phyloP scores from a whole-genome alignment of 306 rosid genomes.

The Hippophae tibetana region DNA sequence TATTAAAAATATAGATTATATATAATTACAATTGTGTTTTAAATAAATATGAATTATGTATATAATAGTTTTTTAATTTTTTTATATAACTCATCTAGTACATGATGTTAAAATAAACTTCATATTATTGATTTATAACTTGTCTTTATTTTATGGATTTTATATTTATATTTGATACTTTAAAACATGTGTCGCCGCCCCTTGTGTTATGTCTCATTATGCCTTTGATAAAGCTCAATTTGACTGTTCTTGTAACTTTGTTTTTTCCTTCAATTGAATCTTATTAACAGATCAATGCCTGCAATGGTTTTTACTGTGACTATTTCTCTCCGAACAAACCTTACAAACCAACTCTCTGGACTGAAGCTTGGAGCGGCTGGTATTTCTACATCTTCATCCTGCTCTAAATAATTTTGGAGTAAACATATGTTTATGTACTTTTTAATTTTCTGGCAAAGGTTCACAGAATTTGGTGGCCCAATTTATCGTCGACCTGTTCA shows the following conservation, averaged over 20 bases:
- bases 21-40: no score
- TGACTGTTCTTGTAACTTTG: neutral
- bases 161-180: no score
- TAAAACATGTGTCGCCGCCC: no score
- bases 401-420: neutral
- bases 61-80: no score
- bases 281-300: slow-evolving; percentile 58
- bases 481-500: slow-evolving; percentile 26
- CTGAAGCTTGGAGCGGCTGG: slow-evolving; percentile 59
- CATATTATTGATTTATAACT: no score
- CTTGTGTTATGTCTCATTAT: neutral
- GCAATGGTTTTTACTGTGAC: slow-evolving; percentile 88
- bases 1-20: no score
- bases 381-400: slow-evolving; percentile 7
- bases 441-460: slow-evolving; percentile 17
- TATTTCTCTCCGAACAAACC: slow-evolving; percentile 67
- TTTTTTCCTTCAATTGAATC: neutral
- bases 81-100: no score
- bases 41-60: no score
- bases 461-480: slow-evolving; percentile 39
- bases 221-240: neutral
- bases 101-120: no score
- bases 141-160: no score
- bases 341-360: slow-evolving; percentile 62
- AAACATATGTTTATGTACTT: neutral